These are phyloP conservation scores for Aspergillus fijiensis DNA, from an alignment of 2,329 filamentous ascomycete species.

Conservation along the genomic window DNA sequence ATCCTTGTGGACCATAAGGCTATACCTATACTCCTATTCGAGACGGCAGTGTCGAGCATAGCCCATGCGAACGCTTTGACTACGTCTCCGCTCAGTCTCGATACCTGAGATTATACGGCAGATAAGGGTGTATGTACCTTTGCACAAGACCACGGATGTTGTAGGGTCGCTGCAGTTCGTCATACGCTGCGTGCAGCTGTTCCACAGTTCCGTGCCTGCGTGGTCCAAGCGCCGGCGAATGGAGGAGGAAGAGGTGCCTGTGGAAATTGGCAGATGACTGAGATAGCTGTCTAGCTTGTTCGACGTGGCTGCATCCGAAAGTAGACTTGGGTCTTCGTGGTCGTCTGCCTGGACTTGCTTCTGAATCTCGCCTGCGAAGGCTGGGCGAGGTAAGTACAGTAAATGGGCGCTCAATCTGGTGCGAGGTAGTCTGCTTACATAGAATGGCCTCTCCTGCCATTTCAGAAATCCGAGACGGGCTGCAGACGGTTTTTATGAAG, in stretches of 20 bases:
- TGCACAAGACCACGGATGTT: conserved; percentile 15
- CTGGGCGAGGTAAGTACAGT: conserved; percentile 14
- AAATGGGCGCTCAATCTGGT: not conserved
- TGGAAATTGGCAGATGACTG: conserved; percentile 13
- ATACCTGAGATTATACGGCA: not conserved
- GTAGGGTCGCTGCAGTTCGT: conserved; percentile 8
- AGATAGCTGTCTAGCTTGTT: conserved; percentile 20
- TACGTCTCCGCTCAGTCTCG: conserved; percentile 13
- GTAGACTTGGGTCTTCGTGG: not conserved
- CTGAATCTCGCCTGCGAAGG: conserved; percentile 24
- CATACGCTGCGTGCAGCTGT: conserved; percentile 31
- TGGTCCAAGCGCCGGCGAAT: conserved; percentile 28
- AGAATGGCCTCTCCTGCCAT: conserved; percentile 9
- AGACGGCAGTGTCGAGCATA: conserved; percentile 59
- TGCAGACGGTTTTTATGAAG: not conserved
- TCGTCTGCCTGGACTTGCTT: conserved; percentile 7
- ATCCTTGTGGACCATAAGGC: not conserved
- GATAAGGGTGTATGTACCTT: conserved; percentile 13
- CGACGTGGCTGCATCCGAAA: conserved; percentile 1
- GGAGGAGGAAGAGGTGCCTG: conserved; percentile 4
- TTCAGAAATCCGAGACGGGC: not conserved
- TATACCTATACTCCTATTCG: conserved; percentile 16
- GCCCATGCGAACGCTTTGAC: conserved; percentile 63
- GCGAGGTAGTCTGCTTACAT: conserved; percentile 8
- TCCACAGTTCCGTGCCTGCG: conserved; percentile 40